phyloP scores from a whole-genome alignment of 352 stramenopile species.

The Halophytophthora polymorphica region DNA sequence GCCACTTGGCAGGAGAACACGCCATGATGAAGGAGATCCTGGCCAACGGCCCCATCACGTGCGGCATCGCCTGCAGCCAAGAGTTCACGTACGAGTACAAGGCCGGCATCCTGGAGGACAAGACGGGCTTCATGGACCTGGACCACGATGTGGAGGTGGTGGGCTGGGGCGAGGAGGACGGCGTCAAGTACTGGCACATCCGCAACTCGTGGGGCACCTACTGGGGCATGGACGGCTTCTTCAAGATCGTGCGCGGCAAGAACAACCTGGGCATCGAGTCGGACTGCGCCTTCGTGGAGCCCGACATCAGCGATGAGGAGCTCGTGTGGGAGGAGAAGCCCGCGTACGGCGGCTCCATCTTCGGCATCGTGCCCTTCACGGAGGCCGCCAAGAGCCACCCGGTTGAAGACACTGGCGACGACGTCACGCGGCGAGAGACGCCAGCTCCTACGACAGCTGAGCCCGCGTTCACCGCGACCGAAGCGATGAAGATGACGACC shows the following conservation, averaged over 20 bases:
- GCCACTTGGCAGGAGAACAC: constrained; percentile 61
- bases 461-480: constrained; percentile 11
- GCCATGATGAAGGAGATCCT: constrained; percentile 85
- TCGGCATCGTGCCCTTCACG: constrained; percentile 73
- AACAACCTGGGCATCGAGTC: constrained; percentile 93
- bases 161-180: constrained; percentile 91
- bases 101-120: constrained; percentile 91
- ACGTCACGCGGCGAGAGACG: constrained; percentile 59
- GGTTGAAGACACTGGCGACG: constrained; percentile 85
- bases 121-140: constrained; percentile 82
- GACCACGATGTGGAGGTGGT: constrained; percentile 83
- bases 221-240: constrained; percentile 97
- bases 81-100: constrained; percentile 90
- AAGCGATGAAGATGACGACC: constrained; percentile 9
- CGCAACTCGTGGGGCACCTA: constrained; percentile 94
- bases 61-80: constrained; percentile 90
- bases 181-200: constrained; percentile 96
- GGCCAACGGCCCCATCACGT: constrained; percentile 88
- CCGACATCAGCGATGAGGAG: constrained; percentile 77
- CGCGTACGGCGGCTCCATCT: constrained; percentile 73
- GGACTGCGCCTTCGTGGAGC: constrained; percentile 87
- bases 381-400: constrained; percentile 75
- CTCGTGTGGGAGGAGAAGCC: constrained; percentile 79
- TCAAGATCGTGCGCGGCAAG: constrained; percentile 90
- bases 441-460: constrained; percentile 9